Base-by-base conservation (phyloP, 2,329 filamentous ascomycete species). In the Ophiostoma perfectum region DNA sequence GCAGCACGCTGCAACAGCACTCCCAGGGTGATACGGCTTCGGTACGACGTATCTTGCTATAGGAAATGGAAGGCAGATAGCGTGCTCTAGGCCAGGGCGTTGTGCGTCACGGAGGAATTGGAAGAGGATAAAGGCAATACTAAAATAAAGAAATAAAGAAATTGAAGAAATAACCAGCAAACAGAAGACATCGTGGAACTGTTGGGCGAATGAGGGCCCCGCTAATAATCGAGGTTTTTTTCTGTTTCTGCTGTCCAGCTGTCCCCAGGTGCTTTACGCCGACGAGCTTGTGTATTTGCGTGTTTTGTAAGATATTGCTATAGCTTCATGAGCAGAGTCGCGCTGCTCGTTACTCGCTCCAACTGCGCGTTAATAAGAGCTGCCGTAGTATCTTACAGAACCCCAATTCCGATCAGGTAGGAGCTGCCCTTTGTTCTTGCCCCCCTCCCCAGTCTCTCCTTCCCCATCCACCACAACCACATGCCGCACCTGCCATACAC, bases 171-270 rank as follows among this genome's bases (percentile, higher is more conserved):
- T 52, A 6, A 14, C 14, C 16, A 49, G 7, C 9, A 27, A 27
- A 2, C 27, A 27, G 27, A 55, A 18, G 49, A 38, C 45, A 44
- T 64, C 63, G 42, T 64, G 63, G 42, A 64, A 52, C 38, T 64
- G 49, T 66, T 66, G 55, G 41, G 62, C 47, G 65, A 69, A 62
- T 65, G 27, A 62, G 47, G 49, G 65, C 68, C 68, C 68, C 68
- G 68, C 68, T 69, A 66, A 65, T 68, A 14, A 45, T 55, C 64
- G 67, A 66, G 67, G 18, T 60, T 55, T 68, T 68, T 45, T 44
- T 67, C 18, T 55, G 18, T 45, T 55, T 55, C 49, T 55, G 49
- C 49, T 18, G 18, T 55, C 49, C 49, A 55, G 49, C 49, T 55
- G 49, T 4, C 5, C n/a, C 27, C 3, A 55, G 49, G n/a, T 55